These are phyloP conservation scores for Skeletonema grethae DNA, from an alignment of 108 stramenopile genomes.

Conservation along the genomic window DNA sequence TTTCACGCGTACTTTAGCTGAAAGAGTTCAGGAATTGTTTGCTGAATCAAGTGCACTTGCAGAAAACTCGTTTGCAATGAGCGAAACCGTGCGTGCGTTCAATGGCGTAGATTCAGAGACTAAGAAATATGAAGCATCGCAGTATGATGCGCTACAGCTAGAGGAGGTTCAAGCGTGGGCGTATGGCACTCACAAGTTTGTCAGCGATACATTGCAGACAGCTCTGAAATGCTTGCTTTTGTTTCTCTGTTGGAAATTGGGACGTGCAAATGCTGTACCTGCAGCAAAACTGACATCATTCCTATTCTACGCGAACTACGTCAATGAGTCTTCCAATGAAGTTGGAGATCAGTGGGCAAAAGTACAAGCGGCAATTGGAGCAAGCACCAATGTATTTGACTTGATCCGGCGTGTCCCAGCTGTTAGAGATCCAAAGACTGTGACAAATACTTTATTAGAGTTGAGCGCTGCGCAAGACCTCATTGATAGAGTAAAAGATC, in stretches of 20 bases:
- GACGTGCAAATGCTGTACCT: constrained; percentile 62
- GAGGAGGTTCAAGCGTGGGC: constrained; percentile 90
- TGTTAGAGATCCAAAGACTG: constrained; percentile 60
- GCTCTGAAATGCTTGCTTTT: constrained; percentile 61
- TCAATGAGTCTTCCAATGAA: constrained; percentile 81
- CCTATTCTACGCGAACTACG: constrained; percentile 83
- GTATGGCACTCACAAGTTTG: constrained; percentile 80
- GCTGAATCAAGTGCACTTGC: constrained; percentile 83
- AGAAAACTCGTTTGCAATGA: constrained; percentile 86
- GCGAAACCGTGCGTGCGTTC: constrained; percentile 84
- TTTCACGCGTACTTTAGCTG: constrained; percentile 67
- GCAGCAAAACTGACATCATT: constrained; percentile 76
- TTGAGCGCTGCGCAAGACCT: constrained; percentile 30
- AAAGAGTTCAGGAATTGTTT: constrained; percentile 77
- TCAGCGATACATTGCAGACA: constrained; percentile 76
- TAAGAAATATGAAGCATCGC: constrained; percentile 71
- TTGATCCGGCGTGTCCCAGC: constrained; percentile 69
- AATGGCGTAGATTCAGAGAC: constrained; percentile 69
- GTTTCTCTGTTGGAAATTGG: constrained; percentile 71
- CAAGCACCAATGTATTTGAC: constrained; percentile 83
- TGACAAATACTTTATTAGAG: constrained; percentile 41
- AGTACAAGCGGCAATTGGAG: constrained; percentile 82
- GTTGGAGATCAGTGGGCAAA: constrained; percentile 90
- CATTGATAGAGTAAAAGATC: constrained; percentile 14
- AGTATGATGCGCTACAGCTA: constrained; percentile 70